Evolutionary conservation across 305 asterid species (phyloP).

Genomic region (Ajuga reptans): DNA sequence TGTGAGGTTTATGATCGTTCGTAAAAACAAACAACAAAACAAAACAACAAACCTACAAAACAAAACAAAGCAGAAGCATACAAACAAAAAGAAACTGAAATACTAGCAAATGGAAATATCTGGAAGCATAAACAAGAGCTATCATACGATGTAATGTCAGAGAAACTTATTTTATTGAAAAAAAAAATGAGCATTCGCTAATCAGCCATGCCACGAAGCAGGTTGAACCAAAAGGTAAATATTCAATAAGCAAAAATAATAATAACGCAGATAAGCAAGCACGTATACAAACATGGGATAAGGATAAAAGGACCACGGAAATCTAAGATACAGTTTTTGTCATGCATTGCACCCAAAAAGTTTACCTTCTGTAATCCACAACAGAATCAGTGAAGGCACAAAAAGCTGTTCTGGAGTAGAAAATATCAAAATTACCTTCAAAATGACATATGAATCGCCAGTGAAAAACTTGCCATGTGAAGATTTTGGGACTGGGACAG

Average conservation of each 20-base stretch:
- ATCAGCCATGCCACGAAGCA: not conserved
- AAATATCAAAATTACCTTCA: conserved; percentile 43
- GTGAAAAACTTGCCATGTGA: conserved; percentile 65
- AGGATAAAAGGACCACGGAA: not conserved
- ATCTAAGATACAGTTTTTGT: not conserved
- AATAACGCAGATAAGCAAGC: conserved; percentile 1
- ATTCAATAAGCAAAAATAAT: not conserved
- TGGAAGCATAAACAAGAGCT: not conserved
- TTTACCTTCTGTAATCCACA: not conserved
- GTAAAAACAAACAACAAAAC: not conserved
- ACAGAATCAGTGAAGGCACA: conserved; percentile 3
- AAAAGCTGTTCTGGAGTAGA: not conserved
- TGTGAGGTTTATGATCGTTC: not conserved
- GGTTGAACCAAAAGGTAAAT: not conserved
- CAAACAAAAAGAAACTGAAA: not conserved
- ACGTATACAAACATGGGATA: conserved; percentile 3
- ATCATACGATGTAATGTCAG: not conserved
- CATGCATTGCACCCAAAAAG: conserved; percentile 9
- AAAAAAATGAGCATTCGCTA: not conserved
- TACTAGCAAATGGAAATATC: not conserved
- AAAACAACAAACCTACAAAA: not conserved
- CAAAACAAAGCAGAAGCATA: not conserved
- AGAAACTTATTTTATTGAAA: not conserved
- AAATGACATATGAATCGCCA: conserved; percentile 71
- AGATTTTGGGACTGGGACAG: conserved; percentile 55